Evolutionary conservation across 2,329 filamentous ascomycete species (phyloP), one percentile per base, ranked within the genome.

Genomic region (Penicillium capsulatum): DNA sequence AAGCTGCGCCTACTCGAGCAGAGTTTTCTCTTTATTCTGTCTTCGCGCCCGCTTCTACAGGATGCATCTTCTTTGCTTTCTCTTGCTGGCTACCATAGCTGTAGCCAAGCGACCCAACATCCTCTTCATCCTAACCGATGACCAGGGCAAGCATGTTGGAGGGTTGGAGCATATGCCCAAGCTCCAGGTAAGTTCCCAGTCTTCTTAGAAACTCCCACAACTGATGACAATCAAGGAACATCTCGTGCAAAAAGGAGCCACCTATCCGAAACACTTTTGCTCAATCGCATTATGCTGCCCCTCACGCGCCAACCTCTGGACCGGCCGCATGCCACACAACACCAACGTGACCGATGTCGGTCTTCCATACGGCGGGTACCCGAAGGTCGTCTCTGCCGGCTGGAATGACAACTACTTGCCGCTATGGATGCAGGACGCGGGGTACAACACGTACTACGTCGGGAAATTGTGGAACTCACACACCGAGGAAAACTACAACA

Each of bases 391-490:
- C 10, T 66, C 67, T 3, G 71, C 83, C 36, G 82, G 83, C 0
- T 71, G 79, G 44, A 84, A 86, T 42, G 73, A 81, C 1, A 74
- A 81, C 24, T 86, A 83, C 44, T 70, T 87, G 0, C 83, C 83
- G 0, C 58, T 86, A 0, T 87, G 83, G 82, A 63, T 88, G n/a
- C 80, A 85, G 48, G 60, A 75, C 3, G 77, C 75, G 0, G 82
- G 81, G 0, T 86, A 86, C 55, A 76, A 78, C 48, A 86, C 83
- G 0, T 86, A 84, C 54, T 87, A 86, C 51, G 78, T 77, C 0
- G 84, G 63, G 10, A 87, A 88, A 55, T 67, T 86, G 3, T 82
- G 83, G 64, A 87, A 87, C 48, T 69, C 73, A 0, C 81, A 85
- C 36, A 76, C 68, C 0, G 67, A 76, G 2, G 54, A 70, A 0